Conservation (phyloP, 352 stramenopile genomes). For the Phytopythium vexans region DNA sequence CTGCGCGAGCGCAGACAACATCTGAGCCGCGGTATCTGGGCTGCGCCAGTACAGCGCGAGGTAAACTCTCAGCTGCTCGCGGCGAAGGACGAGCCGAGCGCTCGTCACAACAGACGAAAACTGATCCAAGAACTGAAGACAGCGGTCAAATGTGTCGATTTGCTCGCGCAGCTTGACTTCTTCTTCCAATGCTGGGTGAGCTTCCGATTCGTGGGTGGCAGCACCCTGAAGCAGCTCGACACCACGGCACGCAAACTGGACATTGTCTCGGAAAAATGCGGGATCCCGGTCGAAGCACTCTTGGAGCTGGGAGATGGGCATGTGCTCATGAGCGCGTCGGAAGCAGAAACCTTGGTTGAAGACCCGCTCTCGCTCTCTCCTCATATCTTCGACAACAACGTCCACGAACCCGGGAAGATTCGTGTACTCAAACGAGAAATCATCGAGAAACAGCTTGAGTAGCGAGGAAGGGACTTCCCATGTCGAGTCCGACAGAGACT, state of each 20-base stretch:
- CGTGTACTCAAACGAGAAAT: conserved; percentile 32
- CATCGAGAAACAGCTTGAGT: conserved; percentile 35
- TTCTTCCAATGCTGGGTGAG: background rate
- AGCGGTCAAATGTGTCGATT: background rate
- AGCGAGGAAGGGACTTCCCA: conserved; percentile 16
- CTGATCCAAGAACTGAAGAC: conserved; percentile 19
- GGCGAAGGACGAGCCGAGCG: conserved; percentile 13
- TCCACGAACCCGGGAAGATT: conserved; percentile 38
- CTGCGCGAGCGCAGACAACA: conserved; percentile 18
- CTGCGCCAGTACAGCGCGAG: conserved; percentile 11
- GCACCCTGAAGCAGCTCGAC: conserved; percentile 21
- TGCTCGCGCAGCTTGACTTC: background rate
- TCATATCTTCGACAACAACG: conserved; percentile 41
- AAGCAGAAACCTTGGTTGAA: conserved; percentile 27
- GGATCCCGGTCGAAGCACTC: conserved; percentile 19
- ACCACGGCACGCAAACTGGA: conserved; percentile 23
- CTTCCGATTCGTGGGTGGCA: conserved; percentile 9
- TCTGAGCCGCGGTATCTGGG: conserved; percentile 3
- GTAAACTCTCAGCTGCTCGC: conserved; percentile 20
- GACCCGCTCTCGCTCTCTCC: conserved; percentile 5
- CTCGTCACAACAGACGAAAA: conserved; percentile 17
- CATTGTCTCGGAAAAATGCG: conserved; percentile 24
- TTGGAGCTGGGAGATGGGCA: conserved; percentile 35
- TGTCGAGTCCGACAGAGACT: background rate
- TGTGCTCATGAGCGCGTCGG: conserved; percentile 22